Conservation (phyloP, 73 alveolate species). For the Blepharisma japonicum region DNA sequence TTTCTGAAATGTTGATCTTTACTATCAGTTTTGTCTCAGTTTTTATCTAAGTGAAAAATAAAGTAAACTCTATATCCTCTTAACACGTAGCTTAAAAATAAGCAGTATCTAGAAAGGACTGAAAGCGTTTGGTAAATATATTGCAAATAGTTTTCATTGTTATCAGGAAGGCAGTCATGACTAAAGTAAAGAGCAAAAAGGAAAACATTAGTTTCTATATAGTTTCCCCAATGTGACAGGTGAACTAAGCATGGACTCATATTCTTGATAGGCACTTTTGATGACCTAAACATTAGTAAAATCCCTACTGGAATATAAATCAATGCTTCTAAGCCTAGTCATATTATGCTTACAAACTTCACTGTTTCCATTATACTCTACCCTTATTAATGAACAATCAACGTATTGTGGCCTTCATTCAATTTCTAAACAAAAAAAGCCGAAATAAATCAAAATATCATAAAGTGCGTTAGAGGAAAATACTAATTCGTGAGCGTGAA, state of each 20-base stretch:
- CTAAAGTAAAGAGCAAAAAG: background rate
- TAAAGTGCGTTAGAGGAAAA: no score
- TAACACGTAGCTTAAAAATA: background rate
- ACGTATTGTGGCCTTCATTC: no score
- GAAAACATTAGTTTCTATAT: background rate
- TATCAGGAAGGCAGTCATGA: no score
- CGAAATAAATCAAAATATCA: no score
- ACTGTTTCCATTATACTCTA: no score
- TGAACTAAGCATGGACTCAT: background rate
- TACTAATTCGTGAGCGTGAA: no score
- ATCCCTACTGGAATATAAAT: conserved; percentile 23
- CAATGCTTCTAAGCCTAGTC: background rate
- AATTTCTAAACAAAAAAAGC: no score
- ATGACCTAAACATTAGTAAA: background rate
- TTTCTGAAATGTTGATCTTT: background rate
- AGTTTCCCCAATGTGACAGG: conserved; percentile 14
- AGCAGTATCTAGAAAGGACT: background rate
- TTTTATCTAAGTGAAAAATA: conserved; percentile 21
- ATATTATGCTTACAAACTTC: background rate
- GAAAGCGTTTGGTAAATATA: background rate
- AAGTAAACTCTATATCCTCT: conserved; percentile 26
- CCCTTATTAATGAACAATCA: no score
- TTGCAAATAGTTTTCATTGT: background rate
- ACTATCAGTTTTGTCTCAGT: background rate
- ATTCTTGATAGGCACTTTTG: background rate